phyloP scores from a whole-genome alignment of 1,139 yeast genomes.

The Pneumocystis jirovecii region DNA sequence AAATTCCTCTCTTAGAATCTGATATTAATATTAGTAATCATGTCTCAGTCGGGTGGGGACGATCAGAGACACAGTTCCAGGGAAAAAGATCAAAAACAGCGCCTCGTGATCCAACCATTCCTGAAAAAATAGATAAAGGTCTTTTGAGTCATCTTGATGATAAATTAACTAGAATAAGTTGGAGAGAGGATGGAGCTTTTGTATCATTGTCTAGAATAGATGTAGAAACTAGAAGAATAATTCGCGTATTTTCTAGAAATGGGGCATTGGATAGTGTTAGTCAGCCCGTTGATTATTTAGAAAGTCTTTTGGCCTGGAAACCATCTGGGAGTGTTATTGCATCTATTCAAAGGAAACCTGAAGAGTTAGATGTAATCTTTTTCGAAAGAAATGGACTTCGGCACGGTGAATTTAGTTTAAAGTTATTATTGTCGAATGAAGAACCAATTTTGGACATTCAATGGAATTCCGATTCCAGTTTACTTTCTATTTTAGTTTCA shows the following conservation, averaged over 20 bases:
- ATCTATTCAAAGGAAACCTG: constrained; percentile 47
- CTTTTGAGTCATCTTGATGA: constrained; percentile 29
- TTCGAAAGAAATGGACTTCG: constrained; percentile 89
- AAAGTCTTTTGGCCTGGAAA: constrained; percentile 64
- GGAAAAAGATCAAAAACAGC: constrained; percentile 85
- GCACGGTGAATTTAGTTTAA: constrained; percentile 67
- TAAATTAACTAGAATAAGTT: constrained; percentile 39
- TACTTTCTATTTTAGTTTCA: constrained; percentile 49
- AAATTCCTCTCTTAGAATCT: constrained; percentile 39
- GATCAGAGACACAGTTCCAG: constrained; percentile 87
- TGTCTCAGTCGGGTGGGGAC: constrained; percentile 98
- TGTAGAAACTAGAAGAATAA: constrained; percentile 45
- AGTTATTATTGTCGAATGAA: constrained; percentile 18
- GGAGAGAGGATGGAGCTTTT: constrained; percentile 93
- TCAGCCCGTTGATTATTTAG: constrained; percentile 79
- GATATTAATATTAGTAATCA: constrained; percentile 65
- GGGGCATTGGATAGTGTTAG: constrained; percentile 61
- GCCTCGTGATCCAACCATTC: constrained; percentile 86
- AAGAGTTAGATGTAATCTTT: constrained; percentile 43
- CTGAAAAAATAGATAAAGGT: constrained; percentile 57
- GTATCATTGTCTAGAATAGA: constrained; percentile 59
- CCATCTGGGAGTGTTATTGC: constrained; percentile 86
- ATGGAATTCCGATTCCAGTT: constrained; percentile 78
- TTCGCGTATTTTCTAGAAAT: constrained; percentile 68
- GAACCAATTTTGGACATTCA: constrained; percentile 38